phyloP scores from a whole-genome alignment of 2,329 filamentous ascomycete genomes.

The Sporothrix schenckii region DNA sequence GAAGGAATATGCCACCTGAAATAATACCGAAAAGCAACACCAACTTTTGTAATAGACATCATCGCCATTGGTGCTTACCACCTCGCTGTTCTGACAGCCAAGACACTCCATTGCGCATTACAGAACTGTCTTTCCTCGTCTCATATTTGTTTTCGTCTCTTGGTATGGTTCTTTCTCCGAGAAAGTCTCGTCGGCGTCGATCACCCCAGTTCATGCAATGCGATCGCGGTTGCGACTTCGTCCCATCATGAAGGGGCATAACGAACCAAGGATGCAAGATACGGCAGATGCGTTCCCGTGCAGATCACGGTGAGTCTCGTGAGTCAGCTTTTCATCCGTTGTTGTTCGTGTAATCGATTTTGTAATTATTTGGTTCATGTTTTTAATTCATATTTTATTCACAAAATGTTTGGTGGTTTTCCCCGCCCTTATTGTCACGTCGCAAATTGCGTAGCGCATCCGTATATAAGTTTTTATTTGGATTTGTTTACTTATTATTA shows the following conservation, averaged over 20 bases:
- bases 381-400: background rate
- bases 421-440: too few species aligned
- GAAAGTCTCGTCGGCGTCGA: slow-evolving; percentile 7
- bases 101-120: background rate
- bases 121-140: background rate
- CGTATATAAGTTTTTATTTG: too few species aligned
- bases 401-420: background rate
- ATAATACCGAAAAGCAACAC: background rate
- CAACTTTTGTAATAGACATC: background rate
- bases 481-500: too few species aligned
- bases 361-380: background rate
- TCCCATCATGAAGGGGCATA: background rate
- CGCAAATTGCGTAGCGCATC: too few species aligned
- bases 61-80: background rate
- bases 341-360: too few species aligned
- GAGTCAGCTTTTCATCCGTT: background rate
- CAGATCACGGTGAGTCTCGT: background rate
- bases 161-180: background rate
- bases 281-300: slow-evolving; percentile 1
- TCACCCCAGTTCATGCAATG: slow-evolving; percentile 20
- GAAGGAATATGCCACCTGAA: background rate
- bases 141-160: slow-evolving; percentile 3
- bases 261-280: background rate
- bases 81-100: background rate
- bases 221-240: background rate